Percentiles rank a stretch among this genome's conserved stretches.
These are phyloP conservation scores for Picochlorum sp. DNA, from an alignment of 139 green algal species.

Conservation along the genomic window DNA sequence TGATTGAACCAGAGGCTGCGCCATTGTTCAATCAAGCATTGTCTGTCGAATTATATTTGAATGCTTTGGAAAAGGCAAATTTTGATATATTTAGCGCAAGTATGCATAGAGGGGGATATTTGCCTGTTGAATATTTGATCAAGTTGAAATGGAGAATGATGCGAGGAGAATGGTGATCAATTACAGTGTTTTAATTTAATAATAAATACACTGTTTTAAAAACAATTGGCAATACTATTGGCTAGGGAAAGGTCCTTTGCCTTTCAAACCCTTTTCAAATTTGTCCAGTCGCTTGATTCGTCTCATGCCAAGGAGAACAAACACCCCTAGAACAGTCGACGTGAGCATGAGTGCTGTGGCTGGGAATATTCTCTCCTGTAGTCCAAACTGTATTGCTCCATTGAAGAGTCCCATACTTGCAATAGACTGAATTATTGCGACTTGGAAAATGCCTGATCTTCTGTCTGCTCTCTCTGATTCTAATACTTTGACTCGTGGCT, in stretches of 20 bases:
- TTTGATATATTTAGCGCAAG: conserved; percentile 54
- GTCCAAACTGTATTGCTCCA: conserved; percentile 49
- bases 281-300: conserved; percentile 69
- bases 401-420: conserved; percentile 53
- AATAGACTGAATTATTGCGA: conserved; percentile 53
- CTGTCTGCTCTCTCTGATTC: conserved; percentile 63
- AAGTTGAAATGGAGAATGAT: conserved; percentile 51
- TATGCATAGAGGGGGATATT: conserved; percentile 30
- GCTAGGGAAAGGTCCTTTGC: conserved; percentile 1
- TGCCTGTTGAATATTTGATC: conserved; percentile 48
- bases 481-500: conserved; percentile 63
- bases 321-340: conserved; percentile 39
- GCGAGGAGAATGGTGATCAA: conserved; percentile 11
- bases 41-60: conserved; percentile 41
- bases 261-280: conserved; percentile 70
- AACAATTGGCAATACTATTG: not conserved
- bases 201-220: too few relatives aligned
- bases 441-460: conserved; percentile 43
- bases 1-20: conserved; percentile 24
- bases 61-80: conserved; percentile 42
- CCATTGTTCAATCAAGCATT: conserved; percentile 49
- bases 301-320: conserved; percentile 39
- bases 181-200: not conserved
- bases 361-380: conserved; percentile 23
- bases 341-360: conserved; percentile 23